phyloP scores from a whole-genome alignment of 1,284 basidiomycete genomes.

The Phellopilus nigrolimitatus region DNA sequence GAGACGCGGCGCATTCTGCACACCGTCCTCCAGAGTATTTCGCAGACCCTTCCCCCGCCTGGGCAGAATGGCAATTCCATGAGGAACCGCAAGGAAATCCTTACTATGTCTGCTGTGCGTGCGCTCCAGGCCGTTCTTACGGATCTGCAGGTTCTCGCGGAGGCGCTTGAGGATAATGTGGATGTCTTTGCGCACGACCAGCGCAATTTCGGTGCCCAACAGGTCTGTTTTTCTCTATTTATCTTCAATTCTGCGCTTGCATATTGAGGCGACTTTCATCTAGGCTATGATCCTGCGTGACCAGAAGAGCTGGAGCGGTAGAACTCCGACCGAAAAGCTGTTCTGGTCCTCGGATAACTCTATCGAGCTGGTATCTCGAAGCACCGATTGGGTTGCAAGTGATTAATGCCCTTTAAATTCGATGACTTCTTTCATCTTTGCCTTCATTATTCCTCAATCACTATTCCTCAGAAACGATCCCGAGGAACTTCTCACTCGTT shows the following conservation, averaged over 20 bases:
- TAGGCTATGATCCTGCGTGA: conserved; percentile 90
- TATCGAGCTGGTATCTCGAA: conserved; percentile 74
- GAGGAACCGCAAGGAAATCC: conserved; percentile 70
- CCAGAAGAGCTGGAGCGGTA: conserved; percentile 88
- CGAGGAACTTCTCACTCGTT: not conserved
- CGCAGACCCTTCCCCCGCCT: conserved; percentile 59
- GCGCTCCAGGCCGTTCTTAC: conserved; percentile 79
- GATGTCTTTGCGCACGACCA: conserved; percentile 87
- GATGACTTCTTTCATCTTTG: not conserved
- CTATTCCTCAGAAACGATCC: not conserved
- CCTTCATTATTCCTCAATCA: not conserved
- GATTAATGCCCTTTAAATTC: conserved; percentile 41
- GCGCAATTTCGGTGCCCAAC: conserved; percentile 89
- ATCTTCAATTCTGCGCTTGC: conserved; percentile 15
- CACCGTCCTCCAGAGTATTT: conserved; percentile 77
- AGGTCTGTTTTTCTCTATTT: conserved; percentile 43
- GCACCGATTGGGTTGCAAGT: conserved; percentile 77
- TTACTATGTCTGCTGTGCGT: conserved; percentile 65
- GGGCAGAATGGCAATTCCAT: conserved; percentile 39
- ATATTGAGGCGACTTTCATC: conserved; percentile 19
- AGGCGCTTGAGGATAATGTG: conserved; percentile 86
- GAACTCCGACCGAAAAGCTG: conserved; percentile 80
- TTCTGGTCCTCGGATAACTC: conserved; percentile 89
- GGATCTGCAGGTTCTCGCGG: conserved; percentile 79
- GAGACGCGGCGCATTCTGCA: conserved; percentile 87